phyloP scores from a whole-genome alignment of 2,329 filamentous ascomycete species.

The Stachybotrys chartarum region DNA sequence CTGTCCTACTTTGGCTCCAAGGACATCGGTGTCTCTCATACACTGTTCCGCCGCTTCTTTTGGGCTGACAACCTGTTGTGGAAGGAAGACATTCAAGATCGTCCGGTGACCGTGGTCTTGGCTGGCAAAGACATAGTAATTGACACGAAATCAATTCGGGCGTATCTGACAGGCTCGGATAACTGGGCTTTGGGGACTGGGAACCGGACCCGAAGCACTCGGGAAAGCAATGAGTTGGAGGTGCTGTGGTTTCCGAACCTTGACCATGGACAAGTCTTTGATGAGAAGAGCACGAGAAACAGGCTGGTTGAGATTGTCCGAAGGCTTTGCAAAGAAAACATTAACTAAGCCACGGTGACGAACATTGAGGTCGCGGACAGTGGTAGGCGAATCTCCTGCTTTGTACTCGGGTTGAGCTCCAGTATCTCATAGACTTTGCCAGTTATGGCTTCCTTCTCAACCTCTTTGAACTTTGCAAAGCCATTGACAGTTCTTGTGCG shows the following conservation, averaged over 20 bases:
- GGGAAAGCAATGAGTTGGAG: slow-evolving; percentile 34
- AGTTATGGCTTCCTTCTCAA: too few species aligned
- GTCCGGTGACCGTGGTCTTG: slow-evolving; percentile 39
- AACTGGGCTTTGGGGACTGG: slow-evolving; percentile 10
- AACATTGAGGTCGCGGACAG: too few species aligned
- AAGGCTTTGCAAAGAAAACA: too few species aligned
- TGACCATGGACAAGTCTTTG: slow-evolving; percentile 51
- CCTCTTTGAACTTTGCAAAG: too few species aligned
- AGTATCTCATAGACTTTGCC: too few species aligned
- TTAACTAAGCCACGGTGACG: too few species aligned
- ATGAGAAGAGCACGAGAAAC: slow-evolving; percentile 22
- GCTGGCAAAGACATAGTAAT: slow-evolving; percentile 47
- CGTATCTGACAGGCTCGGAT: slow-evolving; percentile 36
- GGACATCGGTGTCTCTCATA: slow-evolving; percentile 52
- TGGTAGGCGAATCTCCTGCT: too few species aligned
- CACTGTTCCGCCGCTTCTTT: slow-evolving; percentile 50
- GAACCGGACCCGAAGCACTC: slow-evolving; percentile 12
- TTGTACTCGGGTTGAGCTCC: too few species aligned
- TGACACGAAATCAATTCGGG: slow-evolving; percentile 42
- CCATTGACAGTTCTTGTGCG: too few species aligned
- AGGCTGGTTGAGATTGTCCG: slow-evolving; percentile 20
- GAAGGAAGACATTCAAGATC: slow-evolving; percentile 43
- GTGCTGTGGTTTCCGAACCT: slow-evolving; percentile 46
- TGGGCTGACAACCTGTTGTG: slow-evolving; percentile 55
- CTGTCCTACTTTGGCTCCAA: slow-evolving; percentile 53